These are phyloP conservation scores for Diaporthe ilicicola DNA, from an alignment of 2,329 filamentous ascomycete species.

Conservation along the genomic window DNA sequence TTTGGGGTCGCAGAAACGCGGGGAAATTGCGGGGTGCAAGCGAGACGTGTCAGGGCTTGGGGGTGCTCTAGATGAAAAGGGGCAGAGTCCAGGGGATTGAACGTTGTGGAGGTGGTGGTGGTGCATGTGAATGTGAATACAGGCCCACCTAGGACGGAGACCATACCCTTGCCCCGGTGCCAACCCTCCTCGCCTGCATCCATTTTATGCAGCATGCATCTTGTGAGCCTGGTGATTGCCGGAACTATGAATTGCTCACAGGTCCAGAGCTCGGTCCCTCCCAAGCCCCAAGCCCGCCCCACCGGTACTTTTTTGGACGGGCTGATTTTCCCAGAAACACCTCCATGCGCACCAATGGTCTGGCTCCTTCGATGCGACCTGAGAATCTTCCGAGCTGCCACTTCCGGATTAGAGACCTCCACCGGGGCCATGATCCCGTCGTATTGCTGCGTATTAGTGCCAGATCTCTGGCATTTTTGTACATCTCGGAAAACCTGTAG, in stretches of 20 bases:
- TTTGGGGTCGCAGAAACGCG: slow-evolving; percentile 6
- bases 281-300: background rate
- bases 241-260: background rate
- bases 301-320: slow-evolving; percentile 12
- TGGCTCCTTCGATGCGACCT: slow-evolving; percentile 1
- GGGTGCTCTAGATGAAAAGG: background rate
- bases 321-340: background rate
- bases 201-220: background rate
- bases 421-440: background rate
- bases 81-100: slow-evolving; percentile 10
- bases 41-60: slow-evolving; percentile 4
- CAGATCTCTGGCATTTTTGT: background rate
- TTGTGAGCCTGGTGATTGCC: background rate
- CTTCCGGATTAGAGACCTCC: slow-evolving; percentile 19
- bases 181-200: background rate
- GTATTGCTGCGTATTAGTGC: background rate
- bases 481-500: too few relatives aligned
- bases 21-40: slow-evolving; percentile 18
- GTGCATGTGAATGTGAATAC: background rate
- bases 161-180: background rate
- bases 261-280: background rate
- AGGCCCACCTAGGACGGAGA: background rate
- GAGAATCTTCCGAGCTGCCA: slow-evolving; percentile 10
- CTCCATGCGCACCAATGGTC: slow-evolving; percentile 23
- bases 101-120: too few relatives aligned